Evolutionary conservation across 805 yeast genomes (phyloP).

Genomic region (Pichia pseudocactophila): DNA sequence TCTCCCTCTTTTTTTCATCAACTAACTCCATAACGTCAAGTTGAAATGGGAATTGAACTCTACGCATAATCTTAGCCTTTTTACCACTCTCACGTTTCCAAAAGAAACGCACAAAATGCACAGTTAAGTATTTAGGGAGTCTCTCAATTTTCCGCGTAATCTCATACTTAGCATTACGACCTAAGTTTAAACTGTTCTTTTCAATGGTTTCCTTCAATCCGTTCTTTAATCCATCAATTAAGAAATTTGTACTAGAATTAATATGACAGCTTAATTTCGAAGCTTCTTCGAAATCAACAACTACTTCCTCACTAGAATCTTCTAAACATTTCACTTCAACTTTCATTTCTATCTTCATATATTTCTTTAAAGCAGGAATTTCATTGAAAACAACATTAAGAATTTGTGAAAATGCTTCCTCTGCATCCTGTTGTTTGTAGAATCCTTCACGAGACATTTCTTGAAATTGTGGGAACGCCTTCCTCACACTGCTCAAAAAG

Average conservation of each 20-base stretch:
- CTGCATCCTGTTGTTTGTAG: constrained; percentile 96
- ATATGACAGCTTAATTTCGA: constrained; percentile 85
- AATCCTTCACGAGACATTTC: constrained; percentile 62
- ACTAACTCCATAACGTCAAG: constrained; percentile 80
- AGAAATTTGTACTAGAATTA: constrained; percentile 71
- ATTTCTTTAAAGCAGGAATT: constrained; percentile 44
- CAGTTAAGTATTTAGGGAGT: constrained; percentile 79
- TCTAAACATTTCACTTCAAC: constrained; percentile 54
- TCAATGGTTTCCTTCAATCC: constrained; percentile 71
- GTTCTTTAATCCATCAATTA: constrained; percentile 72
- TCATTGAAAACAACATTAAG: constrained; percentile 41
- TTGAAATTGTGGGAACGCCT: constrained; percentile 77
- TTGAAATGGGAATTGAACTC: constrained; percentile 91
- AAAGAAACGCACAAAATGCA: constrained; percentile 89
- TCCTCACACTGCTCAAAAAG: constrained; percentile 57
- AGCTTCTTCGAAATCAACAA: constrained; percentile 44
- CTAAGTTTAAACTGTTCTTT: constrained; percentile 64
- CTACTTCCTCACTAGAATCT: constrained; percentile 37
- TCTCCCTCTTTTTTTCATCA: constrained; percentile 62
- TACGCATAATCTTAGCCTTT: constrained; percentile 89
- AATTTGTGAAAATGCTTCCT: constrained; percentile 87
- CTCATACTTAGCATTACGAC: constrained; percentile 62
- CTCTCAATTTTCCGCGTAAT: constrained; percentile 54
- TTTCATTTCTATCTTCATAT: constrained; percentile 58
- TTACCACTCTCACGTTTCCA: constrained; percentile 90